Evolutionary conservation across 2,329 filamentous ascomycete species (phyloP), one percentile per base, ranked within the genome.

Genomic region (Fusarium temperatum): DNA sequence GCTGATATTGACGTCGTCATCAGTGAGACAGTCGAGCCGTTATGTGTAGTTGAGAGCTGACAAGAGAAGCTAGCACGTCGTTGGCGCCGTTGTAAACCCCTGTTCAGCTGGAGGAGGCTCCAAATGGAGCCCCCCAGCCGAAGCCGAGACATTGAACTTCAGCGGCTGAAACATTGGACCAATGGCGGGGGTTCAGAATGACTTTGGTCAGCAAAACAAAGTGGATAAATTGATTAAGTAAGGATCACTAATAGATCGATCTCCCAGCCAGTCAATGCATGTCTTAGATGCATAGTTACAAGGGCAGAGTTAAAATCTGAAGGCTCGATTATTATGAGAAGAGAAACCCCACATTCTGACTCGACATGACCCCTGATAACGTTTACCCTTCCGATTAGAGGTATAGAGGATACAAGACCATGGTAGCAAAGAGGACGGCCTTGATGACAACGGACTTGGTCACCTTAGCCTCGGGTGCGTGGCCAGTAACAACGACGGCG

Each of bases 81-180:
- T 39, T 22, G 51, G 24, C 18, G 12, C 20, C 39, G 12, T 24
- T 18, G 11, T 26, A 48, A 22, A 28, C 26, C 57, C 57, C 26
- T 60, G 57, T 38, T 54, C 45, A 60, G 57, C 57, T 60, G 45
- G 45, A 39, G 2, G 15, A 6, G 45, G 5, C 22, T 54, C 14
- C 6, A 18, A 35, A 26, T 60, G 26, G 13, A 38, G 17, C 12
- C 2, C 8, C 13, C 9, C 4, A 35, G 5, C 26, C 8, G 8
- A 20, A 24, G 15, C 45, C 18, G 47, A 55, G 45, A 60, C 57
- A 41, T 22, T 32, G 14, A 10, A 10, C n/a, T 32, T 18, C 11
- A 26, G 20, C 24, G 7, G 18, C 24, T n/a, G 3, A 22, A 20
- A 32, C n/a, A n/a, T 1, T 55, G 4, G 9, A 32, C 45, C 47